Evolutionary conservation across 352 stramenopile species (phyloP), one percentile per base, ranked within the genome.

Genomic region (Globisporangium sylvaticum): DNA sequence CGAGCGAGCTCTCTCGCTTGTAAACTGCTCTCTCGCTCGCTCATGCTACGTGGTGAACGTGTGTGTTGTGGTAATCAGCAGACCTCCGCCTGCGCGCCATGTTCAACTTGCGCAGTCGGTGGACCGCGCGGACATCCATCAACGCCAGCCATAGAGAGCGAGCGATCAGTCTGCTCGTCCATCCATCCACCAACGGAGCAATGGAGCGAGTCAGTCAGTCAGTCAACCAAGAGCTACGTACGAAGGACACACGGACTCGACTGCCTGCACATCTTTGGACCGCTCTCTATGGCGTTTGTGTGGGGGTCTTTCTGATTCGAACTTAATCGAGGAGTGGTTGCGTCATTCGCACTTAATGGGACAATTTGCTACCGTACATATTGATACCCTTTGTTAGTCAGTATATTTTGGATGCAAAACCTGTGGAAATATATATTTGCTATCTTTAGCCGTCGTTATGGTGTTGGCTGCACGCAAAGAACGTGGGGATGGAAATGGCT

Each of bases 361-460:
- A 48, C 4, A 14, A 9, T 8, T n/a, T 46, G 4, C 15, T 48
- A 10, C 24, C 8, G 12, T 22, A 60, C 25, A 34, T 29, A 60
- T 12, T 7, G 6, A 25, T 60, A 27, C 6, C 29, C 55, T 60
- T 24, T 12, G 5, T 22, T 48, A 48, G 18, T n/a, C 37, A 15
- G 22, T 48, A 48, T 22, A 0, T 42, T 15, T 20, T 6, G 15
- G 18, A 6, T 18, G 5, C 0, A 32, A 31, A 34, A 22, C 25
- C 53, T 59, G 3, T 42, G 14, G 3, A 39, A 61, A 22, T 15
- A 18, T 8, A 62, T 62, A 12, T 8, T 18, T 5, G 57, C 34
- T 63, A 63, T 63, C 57, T 63, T 63, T 34, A 63, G 37, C 32
- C n/a, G 34, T 63, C 57, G 57, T 46, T 5, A 12, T 31, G 6